A percentile compares a stretch with the other conserved stretches of the same genome.
phyloP scores from a whole-genome alignment of 2,329 filamentous ascomycete species.

The Sporothrix luriei region DNA sequence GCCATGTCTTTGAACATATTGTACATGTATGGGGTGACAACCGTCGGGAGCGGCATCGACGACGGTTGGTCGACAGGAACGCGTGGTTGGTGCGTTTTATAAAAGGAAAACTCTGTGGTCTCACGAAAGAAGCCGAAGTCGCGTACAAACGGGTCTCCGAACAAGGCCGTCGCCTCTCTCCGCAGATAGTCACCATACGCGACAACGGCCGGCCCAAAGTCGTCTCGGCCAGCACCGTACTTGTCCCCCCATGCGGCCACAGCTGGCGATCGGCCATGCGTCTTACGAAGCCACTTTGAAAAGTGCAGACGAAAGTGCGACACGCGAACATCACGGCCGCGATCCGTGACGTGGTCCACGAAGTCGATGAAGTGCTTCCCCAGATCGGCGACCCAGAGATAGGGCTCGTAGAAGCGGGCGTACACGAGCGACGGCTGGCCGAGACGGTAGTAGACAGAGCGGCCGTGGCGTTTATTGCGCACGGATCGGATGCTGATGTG shows the following conservation, averaged over 20 bases:
- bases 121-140: constrained; percentile 60
- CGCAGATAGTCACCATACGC: constrained; percentile 65
- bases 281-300: constrained; percentile 54
- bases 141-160: constrained; percentile 37
- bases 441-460: constrained; percentile 66
- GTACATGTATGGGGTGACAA: constrained; percentile 71
- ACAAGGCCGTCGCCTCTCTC: constrained; percentile 62
- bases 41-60: constrained; percentile 48
- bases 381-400: constrained; percentile 71
- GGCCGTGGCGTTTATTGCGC: constrained; percentile 44
- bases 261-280: constrained; percentile 47
- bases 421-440: constrained; percentile 62
- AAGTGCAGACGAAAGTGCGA: constrained; percentile 65
- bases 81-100: background rate
- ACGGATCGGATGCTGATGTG: constrained; percentile 67
- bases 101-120: constrained; percentile 39
- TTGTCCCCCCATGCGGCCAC: constrained; percentile 60
- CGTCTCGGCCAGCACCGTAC: constrained; percentile 49
- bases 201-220: constrained; percentile 65
- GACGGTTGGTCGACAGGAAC: background rate
- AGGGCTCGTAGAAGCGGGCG: constrained; percentile 60
- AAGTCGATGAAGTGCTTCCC: constrained; percentile 74
- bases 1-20: constrained; percentile 65
- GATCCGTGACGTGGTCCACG: constrained; percentile 46
- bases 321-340: constrained; percentile 45